These are phyloP conservation scores for Hypoxylon sp. DNA, from an alignment of 2,329 filamentous ascomycete species.

Conservation along the genomic window DNA sequence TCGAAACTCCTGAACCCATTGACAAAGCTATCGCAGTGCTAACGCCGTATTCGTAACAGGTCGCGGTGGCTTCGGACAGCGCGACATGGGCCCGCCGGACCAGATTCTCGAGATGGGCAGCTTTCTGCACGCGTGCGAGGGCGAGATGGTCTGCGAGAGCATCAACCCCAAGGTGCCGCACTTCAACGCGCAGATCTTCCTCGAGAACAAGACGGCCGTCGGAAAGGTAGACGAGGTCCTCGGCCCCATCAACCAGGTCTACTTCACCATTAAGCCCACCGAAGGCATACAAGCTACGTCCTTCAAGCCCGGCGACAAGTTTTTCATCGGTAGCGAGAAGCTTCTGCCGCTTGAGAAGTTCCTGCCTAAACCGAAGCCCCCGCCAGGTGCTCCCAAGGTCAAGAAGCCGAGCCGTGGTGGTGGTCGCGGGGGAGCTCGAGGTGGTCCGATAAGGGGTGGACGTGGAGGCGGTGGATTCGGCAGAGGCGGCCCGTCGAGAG, in stretches of 20 bases:
- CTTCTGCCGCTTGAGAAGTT: slow-evolving; percentile 95
- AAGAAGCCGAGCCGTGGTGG: slow-evolving; percentile 78
- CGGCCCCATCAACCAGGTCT: slow-evolving; percentile 97
- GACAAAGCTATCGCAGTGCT: not conserved
- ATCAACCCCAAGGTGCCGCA: slow-evolving; percentile 96
- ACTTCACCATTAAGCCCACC: slow-evolving; percentile 97
- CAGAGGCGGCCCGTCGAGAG: slow-evolving; percentile 68
- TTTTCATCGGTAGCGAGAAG: slow-evolving; percentile 96
- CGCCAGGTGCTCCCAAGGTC: slow-evolving; percentile 73
- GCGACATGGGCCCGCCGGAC: slow-evolving; percentile 56
- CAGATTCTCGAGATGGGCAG: slow-evolving; percentile 82
- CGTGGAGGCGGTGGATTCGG: slow-evolving; percentile 59
- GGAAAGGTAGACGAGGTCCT: slow-evolving; percentile 99
- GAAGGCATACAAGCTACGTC: slow-evolving; percentile 95
- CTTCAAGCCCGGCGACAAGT: slow-evolving; percentile 97
- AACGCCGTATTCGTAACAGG: slow-evolving; percentile 40
- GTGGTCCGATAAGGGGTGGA: slow-evolving; percentile 58
- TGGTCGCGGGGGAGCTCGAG: slow-evolving; percentile 64
- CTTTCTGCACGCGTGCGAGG: slow-evolving; percentile 95
- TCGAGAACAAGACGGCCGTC: slow-evolving; percentile 96
- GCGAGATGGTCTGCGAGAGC: slow-evolving; percentile 97
- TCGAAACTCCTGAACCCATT: not conserved
- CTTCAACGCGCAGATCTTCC: slow-evolving; percentile 99
- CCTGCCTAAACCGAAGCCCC: slow-evolving; percentile 90
- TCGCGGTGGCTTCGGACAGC: slow-evolving; percentile 55